Evolutionary conservation across 2,329 filamentous ascomycete species (phyloP), one percentile per base, ranked within the genome.

Genomic region (Magnaporthales sp.): DNA sequence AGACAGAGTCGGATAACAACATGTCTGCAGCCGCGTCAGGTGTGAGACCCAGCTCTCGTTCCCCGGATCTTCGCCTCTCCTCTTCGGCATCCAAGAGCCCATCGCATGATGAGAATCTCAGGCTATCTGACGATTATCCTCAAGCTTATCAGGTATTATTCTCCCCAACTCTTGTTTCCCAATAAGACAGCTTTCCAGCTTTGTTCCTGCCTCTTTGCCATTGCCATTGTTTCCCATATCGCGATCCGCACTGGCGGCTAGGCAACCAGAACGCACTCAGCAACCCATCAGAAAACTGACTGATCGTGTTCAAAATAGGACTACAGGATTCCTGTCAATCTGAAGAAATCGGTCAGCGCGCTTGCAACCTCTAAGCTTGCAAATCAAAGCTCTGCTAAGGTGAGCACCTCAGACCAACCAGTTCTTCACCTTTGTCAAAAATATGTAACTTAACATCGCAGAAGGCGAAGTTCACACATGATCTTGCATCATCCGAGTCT

Each of bases 361-460:
- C 77, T 88, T 69, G 75, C 80, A 30, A 81, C 84, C 5, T 84
- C 82, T 63, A 87, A 84, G 72, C 74, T 87, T 70, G 80, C 79
- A 67, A 87, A 87, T 67, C 84, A 86, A 74, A 79, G 77, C 71
- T 77, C 74, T 69, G 76, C 80, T 71, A 86, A 86, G 82, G 85
- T 86, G 70, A 68, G 74, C 67, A 19, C 29, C 58, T 68, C 58
- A 69, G 63, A 61, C 62, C 54, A 56, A 61, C 51, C 51, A n/a
- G 38, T 22, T 10, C 51, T 9, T 58, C 9, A 8, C 5, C 10
- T 63, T 5, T 32, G n/a, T 54, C 15, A 13, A 27, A 31, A 61
- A 58, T 24, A 62, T 66, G 26, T 60, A 61, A 67, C 69, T 75
- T 72, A 78, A 71, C 46, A 70, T 74, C 72, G 73, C 74, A 81